Percentiles rank a stretch among this genome's conserved stretches.
phyloP scores from a whole-genome alignment of 495 filamentous ascomycete species.

The Neurospora sp. region DNA sequence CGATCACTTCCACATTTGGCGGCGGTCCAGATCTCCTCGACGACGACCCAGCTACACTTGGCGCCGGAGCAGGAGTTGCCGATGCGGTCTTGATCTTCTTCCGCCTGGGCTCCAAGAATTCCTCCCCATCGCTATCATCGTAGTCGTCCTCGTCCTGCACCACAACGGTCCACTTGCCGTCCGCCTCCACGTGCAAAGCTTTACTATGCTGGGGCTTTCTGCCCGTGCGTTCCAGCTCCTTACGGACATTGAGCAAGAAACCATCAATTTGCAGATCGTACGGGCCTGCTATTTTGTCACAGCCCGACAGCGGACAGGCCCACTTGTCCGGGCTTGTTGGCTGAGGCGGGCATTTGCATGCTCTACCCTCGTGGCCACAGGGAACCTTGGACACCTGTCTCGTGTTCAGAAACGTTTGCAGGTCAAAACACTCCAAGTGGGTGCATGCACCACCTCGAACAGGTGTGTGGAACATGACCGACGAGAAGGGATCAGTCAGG shows the following conservation, averaged over 20 bases:
- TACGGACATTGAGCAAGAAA: slow-evolving; percentile 53
- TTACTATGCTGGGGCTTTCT: slow-evolving; percentile 35
- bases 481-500: slow-evolving; percentile 67
- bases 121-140: slow-evolving; percentile 12
- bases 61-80: not conserved
- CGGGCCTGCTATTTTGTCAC: slow-evolving; percentile 62
- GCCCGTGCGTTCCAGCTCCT: slow-evolving; percentile 32
- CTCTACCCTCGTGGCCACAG: not conserved
- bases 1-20: slow-evolving; percentile 13
- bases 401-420: slow-evolving; percentile 66
- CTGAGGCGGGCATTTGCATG: slow-evolving; percentile 27
- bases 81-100: not conserved
- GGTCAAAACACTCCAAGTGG: slow-evolving; percentile 83
- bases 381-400: slow-evolving; percentile 33
- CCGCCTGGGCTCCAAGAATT: not conserved
- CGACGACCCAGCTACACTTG: not conserved
- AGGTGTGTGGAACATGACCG: slow-evolving; percentile 57
- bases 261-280: slow-evolving; percentile 55
- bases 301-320: slow-evolving; percentile 61
- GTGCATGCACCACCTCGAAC: slow-evolving; percentile 49
- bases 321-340: slow-evolving; percentile 61
- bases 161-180: slow-evolving; percentile 49
- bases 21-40: not conserved
- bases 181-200: slow-evolving; percentile 44
- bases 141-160: slow-evolving; percentile 20